Conservation (phyloP, 371 early-diverging fungal species). For the Phascolomyces articulosus region DNA sequence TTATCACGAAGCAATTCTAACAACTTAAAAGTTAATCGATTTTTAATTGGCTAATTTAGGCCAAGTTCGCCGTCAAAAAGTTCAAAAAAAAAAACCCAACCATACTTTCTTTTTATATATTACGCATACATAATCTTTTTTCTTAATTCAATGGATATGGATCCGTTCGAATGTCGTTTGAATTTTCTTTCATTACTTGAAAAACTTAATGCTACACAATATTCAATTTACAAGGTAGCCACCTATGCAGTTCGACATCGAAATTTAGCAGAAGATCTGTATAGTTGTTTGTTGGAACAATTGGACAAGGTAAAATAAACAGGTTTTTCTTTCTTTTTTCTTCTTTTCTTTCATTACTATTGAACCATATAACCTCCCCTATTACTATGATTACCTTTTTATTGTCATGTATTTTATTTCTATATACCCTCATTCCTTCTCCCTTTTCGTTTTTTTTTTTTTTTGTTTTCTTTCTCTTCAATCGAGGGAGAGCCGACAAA, state of each 20-base stretch:
- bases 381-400: no score
- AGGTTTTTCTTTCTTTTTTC: constrained; percentile 7
- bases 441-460: no score
- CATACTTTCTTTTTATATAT: neutral
- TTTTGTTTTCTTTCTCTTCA: no score
- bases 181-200: constrained; percentile 63
- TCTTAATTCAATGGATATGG: constrained; percentile 44
- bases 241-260: constrained; percentile 69
- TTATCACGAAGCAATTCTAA: no score
- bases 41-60: no score
- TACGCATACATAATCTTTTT: constrained; percentile 1
- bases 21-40: no score
- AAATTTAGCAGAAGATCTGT: constrained; percentile 72
- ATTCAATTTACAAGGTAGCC: constrained; percentile 72
- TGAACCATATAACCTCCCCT: no score
- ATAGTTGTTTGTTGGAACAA: constrained; percentile 75
- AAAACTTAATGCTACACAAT: constrained; percentile 78
- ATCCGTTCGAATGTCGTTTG: constrained; percentile 79
- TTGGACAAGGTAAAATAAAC: constrained; percentile 61
- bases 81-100: neutral
- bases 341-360: constrained; percentile 10
- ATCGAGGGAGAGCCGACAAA: no score
- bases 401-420: no score
- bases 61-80: no score
- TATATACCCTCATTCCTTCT: no score